Conservation (phyloP, 1,284 basidiomycete genomes). For the Pulchroboletus neoregius region DNA sequence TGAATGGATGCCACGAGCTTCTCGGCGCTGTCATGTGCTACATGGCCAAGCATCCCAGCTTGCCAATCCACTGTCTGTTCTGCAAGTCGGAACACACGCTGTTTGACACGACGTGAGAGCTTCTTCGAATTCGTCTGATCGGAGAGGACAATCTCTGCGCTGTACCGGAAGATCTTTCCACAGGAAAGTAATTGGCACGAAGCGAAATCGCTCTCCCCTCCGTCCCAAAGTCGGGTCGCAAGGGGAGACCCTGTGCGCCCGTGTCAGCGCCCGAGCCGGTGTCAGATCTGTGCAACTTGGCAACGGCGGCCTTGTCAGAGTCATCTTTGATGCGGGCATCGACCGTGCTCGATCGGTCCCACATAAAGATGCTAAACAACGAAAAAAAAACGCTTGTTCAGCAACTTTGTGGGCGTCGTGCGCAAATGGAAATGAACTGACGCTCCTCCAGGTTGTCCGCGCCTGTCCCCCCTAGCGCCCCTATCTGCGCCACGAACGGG, state of each 20-base stretch:
- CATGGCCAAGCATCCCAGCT: conserved; percentile 16
- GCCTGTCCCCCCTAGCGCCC: not conserved
- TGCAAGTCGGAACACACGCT: conserved; percentile 26
- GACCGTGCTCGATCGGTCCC: conserved; percentile 42
- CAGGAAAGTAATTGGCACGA: conserved; percentile 49
- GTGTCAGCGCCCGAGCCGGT: not conserved
- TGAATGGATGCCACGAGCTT: conserved; percentile 22
- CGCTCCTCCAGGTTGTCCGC: conserved; percentile 13
- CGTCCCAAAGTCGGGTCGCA: conserved; percentile 44
- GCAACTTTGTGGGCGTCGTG: not conserved
- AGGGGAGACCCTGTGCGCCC: conserved; percentile 15
- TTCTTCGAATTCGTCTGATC: not conserved
- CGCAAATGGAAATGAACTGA: conserved; percentile 10
- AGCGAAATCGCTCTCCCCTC: conserved; percentile 39
- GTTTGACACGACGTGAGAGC: conserved; percentile 19
- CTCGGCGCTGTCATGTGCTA: conserved; percentile 29
- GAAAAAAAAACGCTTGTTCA: too few relatives aligned
- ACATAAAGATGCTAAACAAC: conserved; percentile 48
- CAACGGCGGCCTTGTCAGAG: conserved; percentile 52
- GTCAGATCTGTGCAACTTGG: conserved; percentile 31
- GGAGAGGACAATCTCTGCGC: conserved; percentile 12
- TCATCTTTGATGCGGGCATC: conserved; percentile 54
- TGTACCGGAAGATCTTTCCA: conserved; percentile 30
- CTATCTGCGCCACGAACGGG: not conserved
- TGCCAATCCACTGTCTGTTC: conserved; percentile 21